A percentile compares a stretch with the other conserved stretches of the same genome.
Evolutionary conservation across 2,329 filamentous ascomycete genomes (phyloP).

Genomic region (Exophiala bonariae): DNA sequence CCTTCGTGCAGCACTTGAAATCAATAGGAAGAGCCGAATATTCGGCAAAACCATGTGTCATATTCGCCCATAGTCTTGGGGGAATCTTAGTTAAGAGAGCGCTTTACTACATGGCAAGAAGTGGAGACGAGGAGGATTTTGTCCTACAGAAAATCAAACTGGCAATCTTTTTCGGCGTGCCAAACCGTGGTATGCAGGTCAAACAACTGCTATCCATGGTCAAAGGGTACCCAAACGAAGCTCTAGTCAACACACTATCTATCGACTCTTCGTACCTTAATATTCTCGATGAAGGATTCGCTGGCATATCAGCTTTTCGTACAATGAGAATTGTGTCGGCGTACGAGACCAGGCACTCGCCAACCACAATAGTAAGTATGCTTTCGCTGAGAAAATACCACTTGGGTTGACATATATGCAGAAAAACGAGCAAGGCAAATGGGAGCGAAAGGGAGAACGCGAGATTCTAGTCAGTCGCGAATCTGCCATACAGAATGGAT

Average conservation of each 20-base stretch:
- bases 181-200: constrained; percentile 24
- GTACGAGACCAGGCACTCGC: constrained; percentile 10
- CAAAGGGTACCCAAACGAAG: constrained; percentile 15
- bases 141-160: constrained; percentile 7
- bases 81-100: constrained; percentile 20
- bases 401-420: neutral
- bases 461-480: constrained; percentile 1
- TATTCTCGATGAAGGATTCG: constrained; percentile 8
- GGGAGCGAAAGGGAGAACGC: neutral
- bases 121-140: neutral
- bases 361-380: constrained; percentile 7
- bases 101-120: neutral
- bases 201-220: constrained; percentile 18
- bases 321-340: constrained; percentile 11
- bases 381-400: neutral
- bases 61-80: constrained; percentile 23
- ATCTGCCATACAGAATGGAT: constrained; percentile 4
- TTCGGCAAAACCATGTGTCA: constrained; percentile 12
- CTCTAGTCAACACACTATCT: constrained; percentile 5
- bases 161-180: constrained; percentile 26
- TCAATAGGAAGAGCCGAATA: neutral
- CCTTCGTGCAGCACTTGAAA: constrained; percentile 2
- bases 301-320: neutral
- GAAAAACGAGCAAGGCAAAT: constrained; percentile 1
- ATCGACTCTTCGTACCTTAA: constrained; percentile 2